Evolutionary conservation across 768 basidiomycete species (phyloP).

Genomic region (Hypsizygus marmoreus): DNA sequence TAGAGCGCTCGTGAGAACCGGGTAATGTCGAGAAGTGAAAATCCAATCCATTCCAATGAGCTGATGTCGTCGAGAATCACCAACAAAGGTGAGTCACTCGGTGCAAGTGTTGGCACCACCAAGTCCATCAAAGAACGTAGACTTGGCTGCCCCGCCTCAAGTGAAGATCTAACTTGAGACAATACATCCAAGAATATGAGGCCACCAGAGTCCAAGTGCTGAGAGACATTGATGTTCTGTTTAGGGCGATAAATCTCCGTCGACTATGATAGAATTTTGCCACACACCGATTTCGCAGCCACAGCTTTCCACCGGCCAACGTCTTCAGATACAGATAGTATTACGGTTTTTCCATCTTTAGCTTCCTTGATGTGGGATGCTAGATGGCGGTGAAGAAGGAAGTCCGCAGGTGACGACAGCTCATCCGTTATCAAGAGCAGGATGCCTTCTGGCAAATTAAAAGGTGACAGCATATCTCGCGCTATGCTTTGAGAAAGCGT

Average conservation of each 20-base stretch:
- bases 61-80: constrained; percentile 75
- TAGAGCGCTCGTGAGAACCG: constrained; percentile 63
- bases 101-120: constrained; percentile 28
- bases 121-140: constrained; percentile 39
- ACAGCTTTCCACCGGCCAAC: constrained; percentile 64
- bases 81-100: constrained; percentile 27
- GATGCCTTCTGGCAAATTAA: constrained; percentile 52
- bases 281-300: constrained; percentile 61
- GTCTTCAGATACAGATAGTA: constrained; percentile 62
- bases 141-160: constrained; percentile 20
- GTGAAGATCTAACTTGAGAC: constrained; percentile 30
- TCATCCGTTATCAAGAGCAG: constrained; percentile 71
- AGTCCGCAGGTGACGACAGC: constrained; percentile 70
- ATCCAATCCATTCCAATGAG: constrained; percentile 72
- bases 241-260: neutral
- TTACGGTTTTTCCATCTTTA: constrained; percentile 34
- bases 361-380: constrained; percentile 52
- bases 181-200: constrained; percentile 60
- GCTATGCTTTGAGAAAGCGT: too few relatives aligned
- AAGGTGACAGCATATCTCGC: constrained; percentile 61
- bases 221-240: constrained; percentile 43
- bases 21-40: constrained; percentile 48
- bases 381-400: constrained; percentile 61
- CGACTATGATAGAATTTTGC: neutral
- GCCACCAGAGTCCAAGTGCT: constrained; percentile 35